These are phyloP conservation scores for Stereocaulon alpinum DNA, from an alignment of 495 filamentous ascomycete species.

Conservation along the genomic window DNA sequence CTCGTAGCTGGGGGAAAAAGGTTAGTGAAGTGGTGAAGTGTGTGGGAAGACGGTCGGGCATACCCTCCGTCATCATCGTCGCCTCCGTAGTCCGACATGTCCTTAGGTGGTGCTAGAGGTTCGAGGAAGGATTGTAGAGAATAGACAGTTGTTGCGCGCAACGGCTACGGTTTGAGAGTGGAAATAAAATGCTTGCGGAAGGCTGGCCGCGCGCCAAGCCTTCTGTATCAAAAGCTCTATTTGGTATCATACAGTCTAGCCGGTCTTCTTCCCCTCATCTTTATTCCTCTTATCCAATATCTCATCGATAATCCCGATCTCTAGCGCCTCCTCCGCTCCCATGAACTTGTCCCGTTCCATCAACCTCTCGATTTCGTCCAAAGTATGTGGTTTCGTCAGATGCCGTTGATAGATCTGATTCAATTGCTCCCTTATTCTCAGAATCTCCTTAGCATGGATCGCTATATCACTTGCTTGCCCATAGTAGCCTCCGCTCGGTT, in stretches of 20 bases:
- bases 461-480: constrained; percentile 89
- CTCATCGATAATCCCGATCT: constrained; percentile 84
- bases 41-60: constrained; percentile 16
- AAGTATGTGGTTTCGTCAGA: constrained; percentile 60
- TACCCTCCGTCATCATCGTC: constrained; percentile 52
- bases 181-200: constrained; percentile 2
- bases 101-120: no score
- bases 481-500: constrained; percentile 82
- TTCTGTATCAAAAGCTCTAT: background rate
- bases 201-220: constrained; percentile 3
- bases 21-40: background rate
- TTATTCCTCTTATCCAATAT: constrained; percentile 55
- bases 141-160: background rate
- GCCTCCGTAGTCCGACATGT: constrained; percentile 81
- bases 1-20: constrained; percentile 29
- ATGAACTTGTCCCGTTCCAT: constrained; percentile 97
- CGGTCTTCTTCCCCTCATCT: constrained; percentile 23
- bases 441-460: constrained; percentile 94
- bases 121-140: background rate
- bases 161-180: background rate
- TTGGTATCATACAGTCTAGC: background rate
- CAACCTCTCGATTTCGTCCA: constrained; percentile 80
- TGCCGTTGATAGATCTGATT: constrained; percentile 86
- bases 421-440: constrained; percentile 71
- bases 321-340: constrained; percentile 75